Evolutionary conservation across 495 filamentous ascomycete genomes (phyloP).

Genomic region (Penicillium canariense): DNA sequence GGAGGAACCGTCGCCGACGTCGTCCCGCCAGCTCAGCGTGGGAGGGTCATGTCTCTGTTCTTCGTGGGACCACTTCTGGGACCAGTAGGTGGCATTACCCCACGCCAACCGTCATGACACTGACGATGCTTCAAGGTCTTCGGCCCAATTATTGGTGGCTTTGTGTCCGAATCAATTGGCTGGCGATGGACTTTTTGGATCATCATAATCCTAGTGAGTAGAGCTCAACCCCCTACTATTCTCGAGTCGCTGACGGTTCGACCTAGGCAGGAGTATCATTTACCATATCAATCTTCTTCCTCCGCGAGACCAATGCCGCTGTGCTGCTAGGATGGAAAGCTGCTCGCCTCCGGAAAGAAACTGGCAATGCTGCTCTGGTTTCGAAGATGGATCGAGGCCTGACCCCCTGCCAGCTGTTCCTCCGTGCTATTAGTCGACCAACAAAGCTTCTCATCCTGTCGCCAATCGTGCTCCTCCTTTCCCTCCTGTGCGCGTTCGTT

Average conservation of each 20-base stretch:
- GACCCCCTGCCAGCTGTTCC: slow-evolving; percentile 31
- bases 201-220: slow-evolving; percentile 26
- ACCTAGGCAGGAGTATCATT: slow-evolving; percentile 38
- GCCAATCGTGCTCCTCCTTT: slow-evolving; percentile 57
- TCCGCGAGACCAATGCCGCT: slow-evolving; percentile 66
- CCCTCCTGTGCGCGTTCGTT: too few relatives aligned
- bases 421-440: slow-evolving; percentile 46
- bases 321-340: slow-evolving; percentile 63
- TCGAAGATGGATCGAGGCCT: slow-evolving; percentile 33
- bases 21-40: slow-evolving; percentile 21
- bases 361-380: slow-evolving; percentile 41
- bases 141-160: slow-evolving; percentile 31
- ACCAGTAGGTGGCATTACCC: too few relatives aligned
- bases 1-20: slow-evolving; percentile 27
- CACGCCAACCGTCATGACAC: too few relatives aligned
- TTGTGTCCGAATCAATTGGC: slow-evolving; percentile 35
- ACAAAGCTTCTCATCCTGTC: slow-evolving; percentile 51
- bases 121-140: too few relatives aligned
- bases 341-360: slow-evolving; percentile 58
- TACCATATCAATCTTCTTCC: slow-evolving; percentile 45
- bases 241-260: neutral
- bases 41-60: slow-evolving; percentile 25
- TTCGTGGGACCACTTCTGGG: slow-evolving; percentile 28
- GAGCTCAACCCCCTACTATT: neutral
- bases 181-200: slow-evolving; percentile 46